Evolutionary conservation across 805 yeast species (phyloP).

Genomic region (Schizosaccharomyces osmophilus): DNA sequence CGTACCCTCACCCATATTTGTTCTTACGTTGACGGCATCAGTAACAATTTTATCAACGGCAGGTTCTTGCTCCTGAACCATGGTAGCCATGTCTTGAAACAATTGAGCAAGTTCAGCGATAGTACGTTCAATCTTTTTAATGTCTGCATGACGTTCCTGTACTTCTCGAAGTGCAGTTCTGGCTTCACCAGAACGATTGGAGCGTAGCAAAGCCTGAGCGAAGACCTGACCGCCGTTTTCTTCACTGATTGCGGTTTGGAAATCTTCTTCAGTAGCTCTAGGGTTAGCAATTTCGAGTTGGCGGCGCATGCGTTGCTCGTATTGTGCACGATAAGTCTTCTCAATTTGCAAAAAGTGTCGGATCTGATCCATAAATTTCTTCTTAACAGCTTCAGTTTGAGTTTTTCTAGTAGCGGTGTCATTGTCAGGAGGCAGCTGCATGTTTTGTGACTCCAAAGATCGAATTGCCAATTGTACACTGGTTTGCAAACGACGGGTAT

Average conservation of each 20-base stretch:
- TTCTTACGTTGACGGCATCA: slow-evolving; percentile 60
- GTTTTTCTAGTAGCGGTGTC: slow-evolving; percentile 55
- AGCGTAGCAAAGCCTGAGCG: slow-evolving; percentile 71
- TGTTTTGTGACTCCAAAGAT: slow-evolving; percentile 32
- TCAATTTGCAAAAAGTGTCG: slow-evolving; percentile 72
- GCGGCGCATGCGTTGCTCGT: slow-evolving; percentile 69
- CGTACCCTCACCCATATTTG: slow-evolving; percentile 78
- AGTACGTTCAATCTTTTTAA: slow-evolving; percentile 79
- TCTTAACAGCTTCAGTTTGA: slow-evolving; percentile 75
- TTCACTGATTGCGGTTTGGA: slow-evolving; percentile 43
- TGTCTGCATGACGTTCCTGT: slow-evolving; percentile 82
- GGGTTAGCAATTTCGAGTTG: slow-evolving; percentile 81
- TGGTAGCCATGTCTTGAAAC: slow-evolving; percentile 85
- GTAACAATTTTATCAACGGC: slow-evolving; percentile 62
- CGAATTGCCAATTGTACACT: slow-evolving; percentile 55
- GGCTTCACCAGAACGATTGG: slow-evolving; percentile 83
- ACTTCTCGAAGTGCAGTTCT: slow-evolving; percentile 87
- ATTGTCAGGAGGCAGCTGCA: slow-evolving; percentile 6
- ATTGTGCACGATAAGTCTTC: slow-evolving; percentile 61
- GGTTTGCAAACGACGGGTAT: slow-evolving; percentile 55
- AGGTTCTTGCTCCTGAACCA: slow-evolving; percentile 87
- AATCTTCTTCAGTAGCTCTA: slow-evolving; percentile 22
- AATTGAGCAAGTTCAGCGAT: slow-evolving; percentile 88
- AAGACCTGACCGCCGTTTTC: slow-evolving; percentile 69
- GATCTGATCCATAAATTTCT: slow-evolving; percentile 60